Evolutionary conservation across 306 rosid genomes (phyloP).

Genomic region (Delonix regia): DNA sequence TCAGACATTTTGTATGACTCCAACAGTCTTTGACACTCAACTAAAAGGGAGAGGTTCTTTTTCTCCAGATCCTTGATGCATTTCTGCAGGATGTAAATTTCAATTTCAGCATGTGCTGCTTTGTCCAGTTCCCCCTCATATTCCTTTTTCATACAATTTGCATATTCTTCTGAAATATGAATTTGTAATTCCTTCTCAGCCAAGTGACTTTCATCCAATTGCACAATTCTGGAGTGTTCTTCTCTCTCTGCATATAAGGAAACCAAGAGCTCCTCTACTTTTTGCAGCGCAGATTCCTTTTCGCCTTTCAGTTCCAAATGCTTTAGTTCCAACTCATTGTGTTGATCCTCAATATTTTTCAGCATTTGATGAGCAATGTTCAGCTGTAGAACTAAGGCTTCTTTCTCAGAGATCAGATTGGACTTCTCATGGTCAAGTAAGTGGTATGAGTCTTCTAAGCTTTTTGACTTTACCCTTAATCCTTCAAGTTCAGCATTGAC

Average conservation of each 20-base stretch:
- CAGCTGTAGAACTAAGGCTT: constrained; percentile 65
- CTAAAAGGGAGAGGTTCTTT: constrained; percentile 55
- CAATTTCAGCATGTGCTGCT: constrained; percentile 55
- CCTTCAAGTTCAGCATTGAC: constrained; percentile 78
- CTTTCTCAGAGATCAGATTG: constrained; percentile 63
- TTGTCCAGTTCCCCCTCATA: constrained; percentile 69
- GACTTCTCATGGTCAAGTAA: constrained; percentile 71
- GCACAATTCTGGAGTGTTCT: constrained; percentile 60
- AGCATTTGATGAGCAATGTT: constrained; percentile 53
- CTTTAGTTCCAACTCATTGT: constrained; percentile 49
- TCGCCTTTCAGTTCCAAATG: constrained; percentile 62
- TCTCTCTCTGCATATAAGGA: constrained; percentile 66
- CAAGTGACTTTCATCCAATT: constrained; percentile 59
- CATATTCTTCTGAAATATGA: constrained; percentile 57
- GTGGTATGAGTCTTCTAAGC: constrained; percentile 63
- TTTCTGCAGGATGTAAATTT: constrained; percentile 72
- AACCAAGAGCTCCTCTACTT: constrained; percentile 72
- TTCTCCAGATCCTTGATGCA: constrained; percentile 67
- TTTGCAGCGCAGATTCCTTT: constrained; percentile 67
- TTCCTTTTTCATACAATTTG: constrained; percentile 53
- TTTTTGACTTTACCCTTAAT: constrained; percentile 64
- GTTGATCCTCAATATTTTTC: constrained; percentile 59
- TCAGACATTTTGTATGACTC: constrained; percentile 58
- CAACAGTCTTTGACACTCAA: constrained; percentile 65
- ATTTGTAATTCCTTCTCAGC: constrained; percentile 62